Evolutionary conservation across 225 moss, liverwort and hornwort species (phyloP).

Genomic region (Polytrichum commune): DNA sequence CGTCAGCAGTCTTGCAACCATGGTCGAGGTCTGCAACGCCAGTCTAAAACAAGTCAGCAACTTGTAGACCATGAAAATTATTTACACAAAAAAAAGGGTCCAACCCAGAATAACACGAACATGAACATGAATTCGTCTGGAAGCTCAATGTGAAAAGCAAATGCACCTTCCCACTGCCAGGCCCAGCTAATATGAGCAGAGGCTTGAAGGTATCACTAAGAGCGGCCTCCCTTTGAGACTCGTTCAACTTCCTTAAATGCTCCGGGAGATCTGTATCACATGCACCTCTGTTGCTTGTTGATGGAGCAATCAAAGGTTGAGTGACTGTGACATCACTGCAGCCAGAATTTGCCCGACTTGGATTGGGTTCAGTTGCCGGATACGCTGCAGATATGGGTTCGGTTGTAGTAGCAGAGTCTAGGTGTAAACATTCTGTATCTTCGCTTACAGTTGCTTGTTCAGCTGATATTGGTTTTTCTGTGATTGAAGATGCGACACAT

Average conservation of each 20-base stretch:
- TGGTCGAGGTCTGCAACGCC: conserved; percentile 56
- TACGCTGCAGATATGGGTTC: conserved; percentile 12
- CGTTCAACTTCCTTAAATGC: conserved; percentile 63
- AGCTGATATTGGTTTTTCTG: conserved; percentile 5
- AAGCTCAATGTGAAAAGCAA: neutral
- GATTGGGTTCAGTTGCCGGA: conserved; percentile 8
- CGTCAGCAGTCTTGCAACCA: conserved; percentile 57
- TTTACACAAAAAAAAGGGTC: neutral
- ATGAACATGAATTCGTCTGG: neutral
- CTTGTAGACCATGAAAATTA: neutral
- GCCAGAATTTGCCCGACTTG: conserved; percentile 11
- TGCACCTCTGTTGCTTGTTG: conserved; percentile 9
- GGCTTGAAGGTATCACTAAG: conserved; percentile 70
- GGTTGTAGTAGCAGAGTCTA: conserved; percentile 14
- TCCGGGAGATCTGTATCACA: conserved; percentile 34
- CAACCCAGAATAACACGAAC: too few relatives aligned
- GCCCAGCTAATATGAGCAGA: conserved; percentile 86
- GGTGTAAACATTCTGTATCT: conserved; percentile 27
- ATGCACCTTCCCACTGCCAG: conserved; percentile 96
- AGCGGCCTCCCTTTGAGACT: conserved; percentile 78
- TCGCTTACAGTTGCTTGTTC: neutral
- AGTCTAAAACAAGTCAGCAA: neutral
- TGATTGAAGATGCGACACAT: conserved; percentile 9
- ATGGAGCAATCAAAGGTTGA: conserved; percentile 20
- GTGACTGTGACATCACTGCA: conserved; percentile 11